Evolutionary conservation across 148 eudicot genomes (phyloP), one percentile per base, ranked within the genome.

Genomic region (Spergularia marina): DNA sequence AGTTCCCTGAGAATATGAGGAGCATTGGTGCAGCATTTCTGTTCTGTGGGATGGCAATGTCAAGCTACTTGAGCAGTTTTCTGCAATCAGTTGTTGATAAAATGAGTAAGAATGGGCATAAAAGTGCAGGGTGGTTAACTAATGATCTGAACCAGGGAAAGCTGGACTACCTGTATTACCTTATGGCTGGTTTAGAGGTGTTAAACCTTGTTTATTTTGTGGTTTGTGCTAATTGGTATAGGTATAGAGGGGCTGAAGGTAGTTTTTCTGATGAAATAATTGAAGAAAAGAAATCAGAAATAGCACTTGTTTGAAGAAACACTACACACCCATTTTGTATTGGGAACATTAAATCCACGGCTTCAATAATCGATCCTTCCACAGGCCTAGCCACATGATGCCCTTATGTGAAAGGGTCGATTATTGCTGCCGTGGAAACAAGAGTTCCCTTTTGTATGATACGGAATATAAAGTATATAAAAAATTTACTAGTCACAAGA

Each of bases 1-100:
- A 91, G 73, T 82, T 91, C 16, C 92, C 96, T 5, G 91, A 91
- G 73, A 87, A 86, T 12, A 91, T 91, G 96, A 85, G 91, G 70
- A 91, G 93, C 71, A 77, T 91, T 56, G 96, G 83, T 11, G 87
- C 86, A 1, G 82, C 97, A 9, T 87, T 84, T 52, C 73, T 90
- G 65, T 88, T 84, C 36, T 84, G 86, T 53, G 91, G 91, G 64
- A 56, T 85, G 49, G 92, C 92, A 7, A 57, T 80, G 67, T 77
- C 91, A 0, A 88, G 76, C 52, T 92, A 90, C 47, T 70, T 90
- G 61, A 81, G 89, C 41, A 88, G 91, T 44, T 84, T 90, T 8
- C 40, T 92, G 47, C 77, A 84, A 12, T 55, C 89, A 1, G 40
- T 82, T 12, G 87, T 88, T 16, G 85, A 79, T 41, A 52, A 63